Base-by-base conservation (phyloP, 192 early-diverging fungal genomes). In the Chytriomyces sp. region DNA sequence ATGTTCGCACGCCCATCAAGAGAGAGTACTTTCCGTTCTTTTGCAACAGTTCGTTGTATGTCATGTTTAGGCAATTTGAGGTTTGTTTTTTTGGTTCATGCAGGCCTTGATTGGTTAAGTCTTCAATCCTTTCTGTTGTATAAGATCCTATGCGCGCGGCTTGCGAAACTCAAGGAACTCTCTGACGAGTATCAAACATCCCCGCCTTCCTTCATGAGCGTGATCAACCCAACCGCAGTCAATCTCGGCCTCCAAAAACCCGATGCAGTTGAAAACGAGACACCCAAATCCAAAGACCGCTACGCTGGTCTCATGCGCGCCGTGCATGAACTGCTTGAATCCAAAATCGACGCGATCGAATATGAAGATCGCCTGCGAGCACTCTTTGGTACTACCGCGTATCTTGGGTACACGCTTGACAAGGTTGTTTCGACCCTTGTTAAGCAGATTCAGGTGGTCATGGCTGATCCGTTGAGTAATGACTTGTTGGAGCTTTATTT, bases 351-450 rank as follows among this genome's bases (percentile, higher is more conserved):
- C 43, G 78, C 87, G 24, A 84, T 83, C 46, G 84, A 86, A 68
- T 99, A 94, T 87, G 98, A 99, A 75, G 97, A 99, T 67, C 86
- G 86, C 45, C 83, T 91, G 49, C 92, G 98, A 0, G 88, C 90
- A 45, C 83, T 99, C 81, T 98, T 94, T 83, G 90, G 92, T 18
- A 97, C 94, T 57, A 90, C 94, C 50, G 98, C 94, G 0, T 97
- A 97, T 77, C 78, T 92, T 53, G 86, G 95, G 26, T 93, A 97
- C 68, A 96, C 95, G 0, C 83, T 98, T 8, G 97, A 98, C 82
- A 96, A 95, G 78, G 86, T 97, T 44, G 87, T 94, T 26, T 91
- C 91, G 76, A 83, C 88, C 7, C 82, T 97, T 63, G 86, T 92
- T 5, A 99, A 98, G 84, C 91, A 93, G 80, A 81, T 91, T 49